Evolutionary conservation across 306 rosid species (phyloP), one percentile per base, ranked within the genome.

Genomic region (Rosa lucieae): DNA sequence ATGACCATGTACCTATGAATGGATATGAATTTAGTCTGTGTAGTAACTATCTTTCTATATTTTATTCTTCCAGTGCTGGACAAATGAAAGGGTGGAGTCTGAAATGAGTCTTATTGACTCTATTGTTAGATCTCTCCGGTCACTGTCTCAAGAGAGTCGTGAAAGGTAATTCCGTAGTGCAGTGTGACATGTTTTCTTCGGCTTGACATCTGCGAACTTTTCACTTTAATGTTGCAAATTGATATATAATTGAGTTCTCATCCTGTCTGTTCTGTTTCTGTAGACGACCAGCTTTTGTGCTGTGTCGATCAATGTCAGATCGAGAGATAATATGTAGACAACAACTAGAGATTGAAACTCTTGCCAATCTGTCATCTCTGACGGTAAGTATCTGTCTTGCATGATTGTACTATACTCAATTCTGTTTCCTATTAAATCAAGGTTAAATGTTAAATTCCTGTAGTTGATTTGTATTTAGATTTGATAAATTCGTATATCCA

Each of bases 91-190:
- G 78, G 89, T 75, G 69, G 99, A 94, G 85, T 69, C 35, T 67
- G 89, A 90, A 76, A 94, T 92, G 97, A 90, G 89, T 73, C 87
- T 92, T 82, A 48, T 89, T 13, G 97, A 91, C 81, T 85, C 92
- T 63, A 78, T 88, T 11, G 93, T 91, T 40, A 94, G 84, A 87
- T 89, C 95, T 82, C 88, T 92, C 43, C 86, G 99, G 83, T 91
- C 97, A 67, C 89, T 94, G 70, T 93, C 97, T 73, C 93, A 95
- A 82, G 99, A 94, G 89, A 92, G 86, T 73, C 95, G 95, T 52
- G 97, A 92, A 80, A 92, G 95, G 99, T 92, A 88, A 43, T 68
- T 67, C 37, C 15, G 29, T 17, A 15, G 21, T 56, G 51, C 6
- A 12, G 32, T 13, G 49, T 62, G 6, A 40, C 21, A 21, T 48